Base-by-base conservation (phyloP, 441 rosid species). In the Adansonia rubrostipa region DNA sequence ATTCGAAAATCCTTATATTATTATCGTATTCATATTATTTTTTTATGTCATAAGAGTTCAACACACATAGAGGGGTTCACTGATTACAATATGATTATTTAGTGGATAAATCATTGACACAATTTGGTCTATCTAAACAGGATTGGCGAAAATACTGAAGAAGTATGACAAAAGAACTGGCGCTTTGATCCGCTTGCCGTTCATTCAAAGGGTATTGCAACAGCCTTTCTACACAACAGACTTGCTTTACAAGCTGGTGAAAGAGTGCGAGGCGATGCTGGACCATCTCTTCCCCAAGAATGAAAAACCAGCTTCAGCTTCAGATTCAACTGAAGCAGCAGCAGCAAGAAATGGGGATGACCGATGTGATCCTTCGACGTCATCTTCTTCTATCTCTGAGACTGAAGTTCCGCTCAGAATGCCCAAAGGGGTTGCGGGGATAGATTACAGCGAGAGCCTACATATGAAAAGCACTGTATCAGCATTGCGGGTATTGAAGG, bases 81-180 rank as follows among this genome's bases (percentile, higher is more conserved):
- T 7, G 0, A 6, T 63, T 14, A 33, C 45, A 33, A 0, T 62
- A 33, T 2, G 68, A 9, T 33, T 33, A 1, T n/a, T 63, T 14
- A 24, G 63, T 19, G 10, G 45, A 56, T 20, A 22, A 15, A 14
- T 57, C 19, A 51, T 60, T 70, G 28, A 64, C 74, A 62, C 19
- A 54, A 14, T 2, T 14, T 74, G 45, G 54, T 78, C 7, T 79
- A 10, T 78, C 7, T 79, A 10, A 22, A 64, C 88, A 95, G 98
- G 98, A 73, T 71, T 93, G 82, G 98, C 86, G 62, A 95, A 95
- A 84, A 92, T 93, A 79, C 87, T 92, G 10, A 95, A 93, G 87
- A 95, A 93, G 85, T 91, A 90, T 6, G 98, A 92, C 83, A 95
- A 93, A 84, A 82, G 97, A 82, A 95, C 94, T 0, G 98, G 97